A percentile compares a stretch with the other conserved stretches of the same genome.
These are phyloP conservation scores for Halenospora varia DNA, from an alignment of 495 filamentous ascomycete species.

Conservation along the genomic window DNA sequence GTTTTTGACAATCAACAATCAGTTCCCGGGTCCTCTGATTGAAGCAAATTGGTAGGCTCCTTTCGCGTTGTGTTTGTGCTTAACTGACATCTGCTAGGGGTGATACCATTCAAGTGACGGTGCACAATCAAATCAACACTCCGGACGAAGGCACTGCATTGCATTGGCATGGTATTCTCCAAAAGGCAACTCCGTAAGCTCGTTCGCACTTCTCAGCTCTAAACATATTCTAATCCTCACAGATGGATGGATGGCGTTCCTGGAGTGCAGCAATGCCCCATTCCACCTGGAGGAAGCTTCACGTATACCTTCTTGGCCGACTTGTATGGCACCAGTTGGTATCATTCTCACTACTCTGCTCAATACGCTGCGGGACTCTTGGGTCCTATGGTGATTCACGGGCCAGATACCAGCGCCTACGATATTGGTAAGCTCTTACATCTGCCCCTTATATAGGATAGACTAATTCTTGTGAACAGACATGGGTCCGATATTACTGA, in stretches of 20 bases:
- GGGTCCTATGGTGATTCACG: conserved; percentile 41
- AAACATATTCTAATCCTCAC: neutral
- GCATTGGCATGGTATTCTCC: conserved; percentile 51
- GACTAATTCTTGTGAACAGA: conserved; percentile 16
- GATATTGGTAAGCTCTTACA: conserved; percentile 32
- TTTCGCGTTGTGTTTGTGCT: neutral
- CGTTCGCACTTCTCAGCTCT: neutral
- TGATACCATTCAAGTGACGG: conserved; percentile 41
- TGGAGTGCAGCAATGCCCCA: conserved; percentile 41
- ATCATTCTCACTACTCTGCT: conserved; percentile 56
- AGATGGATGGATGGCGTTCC: conserved; percentile 36
- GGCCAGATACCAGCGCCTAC: conserved; percentile 28
- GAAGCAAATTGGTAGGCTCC: conserved; percentile 24
- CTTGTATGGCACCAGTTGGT: conserved; percentile 61
- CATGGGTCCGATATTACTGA: conserved; percentile 42
- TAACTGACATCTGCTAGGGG: conserved; percentile 1
- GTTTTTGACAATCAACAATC: conserved; percentile 40
- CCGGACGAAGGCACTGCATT: conserved; percentile 30
- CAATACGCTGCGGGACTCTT: conserved; percentile 49
- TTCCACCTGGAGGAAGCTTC: conserved; percentile 34
- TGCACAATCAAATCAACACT: conserved; percentile 49
- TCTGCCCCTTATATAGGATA: neutral
- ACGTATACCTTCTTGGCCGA: conserved; percentile 49
- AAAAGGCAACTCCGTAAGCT: conserved; percentile 18
- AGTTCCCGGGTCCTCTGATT: conserved; percentile 40